Base-by-base conservation (phyloP, 2,329 filamentous ascomycete genomes). In the Cytospora chrysosperma region DNA sequence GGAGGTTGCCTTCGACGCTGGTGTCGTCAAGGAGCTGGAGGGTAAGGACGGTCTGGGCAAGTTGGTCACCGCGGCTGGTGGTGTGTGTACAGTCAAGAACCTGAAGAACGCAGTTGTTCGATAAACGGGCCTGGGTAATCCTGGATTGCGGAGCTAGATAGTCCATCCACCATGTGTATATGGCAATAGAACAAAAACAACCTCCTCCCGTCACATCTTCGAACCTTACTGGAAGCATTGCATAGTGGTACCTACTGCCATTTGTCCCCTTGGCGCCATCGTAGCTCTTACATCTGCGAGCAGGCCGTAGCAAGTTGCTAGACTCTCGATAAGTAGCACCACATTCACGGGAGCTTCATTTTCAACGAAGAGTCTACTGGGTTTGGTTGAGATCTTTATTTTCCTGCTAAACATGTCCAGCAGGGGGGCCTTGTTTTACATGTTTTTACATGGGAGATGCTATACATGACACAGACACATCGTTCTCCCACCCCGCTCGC, bases 1-100 rank as follows among this genome's bases (percentile, higher is more conserved):
- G 58, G 90, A 93, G 77, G 94, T 97, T 40, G 93, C 85, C 0
- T 99, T 98, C 74, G 91, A 98, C 72, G 91, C 90, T 3, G 83
- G 79, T 52, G 87, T 82, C 53, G 91, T 97, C 40, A 89, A 91
- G 77, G 87, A 89, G 76, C 80, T 94, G 64, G 71, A 72, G 68
- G 88, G 89, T 72, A 89, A 89, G 75, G 85, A 88, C 67, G 90
- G 84, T 26, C 68, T 85, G 52, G 84, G 84, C 67, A 86, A 85
- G 78, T 79, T 98, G 69, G 87, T 92, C 68, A 94, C 93, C 3
- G 87, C 88, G 75, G 85, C 81, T 65, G 91, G 92, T 56, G 92
- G 91, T 52, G 78, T 90, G 54, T 98, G 95, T 80, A 94, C 85
- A 52, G 93, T 98, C 66, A 86, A 89, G 77, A 91, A 82, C 64